Percentiles rank a stretch among this genome's conserved stretches.
Conservation (phyloP, 768 basidiomycete species). For the Phallus indusiatus region DNA sequence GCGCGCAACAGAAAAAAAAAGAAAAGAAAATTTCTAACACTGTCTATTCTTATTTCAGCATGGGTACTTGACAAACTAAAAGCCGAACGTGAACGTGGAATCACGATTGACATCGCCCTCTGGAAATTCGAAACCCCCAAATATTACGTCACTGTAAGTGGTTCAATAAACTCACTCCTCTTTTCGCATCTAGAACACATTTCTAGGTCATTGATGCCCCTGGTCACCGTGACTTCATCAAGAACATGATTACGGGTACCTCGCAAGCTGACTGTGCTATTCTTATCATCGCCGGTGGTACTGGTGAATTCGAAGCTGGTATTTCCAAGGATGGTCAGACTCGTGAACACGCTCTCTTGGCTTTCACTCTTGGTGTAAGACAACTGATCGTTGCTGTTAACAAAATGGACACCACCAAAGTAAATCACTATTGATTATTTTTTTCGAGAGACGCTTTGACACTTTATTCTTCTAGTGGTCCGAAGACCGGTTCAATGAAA, state of each 20-base stretch:
- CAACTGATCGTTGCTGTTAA: conserved; percentile 99
- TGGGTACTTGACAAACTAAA: conserved; percentile 99
- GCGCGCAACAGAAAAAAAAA: too few species aligned
- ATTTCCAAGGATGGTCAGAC: conserved; percentile 99
- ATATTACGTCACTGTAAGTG: conserved; percentile 80
- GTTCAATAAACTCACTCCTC: neutral
- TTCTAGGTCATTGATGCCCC: conserved; percentile 95
- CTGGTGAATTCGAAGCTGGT: conserved; percentile 99
- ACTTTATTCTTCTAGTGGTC: conserved; percentile 64
- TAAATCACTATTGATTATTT: conserved; percentile 17
- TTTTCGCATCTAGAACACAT: neutral
- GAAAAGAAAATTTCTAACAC: conserved; percentile 16
- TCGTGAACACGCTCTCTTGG: conserved; percentile 99
- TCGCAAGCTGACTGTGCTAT: conserved; percentile 99
- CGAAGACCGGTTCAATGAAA: conserved; percentile 99
- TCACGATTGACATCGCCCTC: conserved; percentile 99
- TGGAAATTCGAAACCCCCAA: conserved; percentile 99
- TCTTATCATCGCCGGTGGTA: conserved; percentile 98
- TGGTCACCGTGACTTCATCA: conserved; percentile 99
- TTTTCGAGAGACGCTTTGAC: conserved; percentile 1
- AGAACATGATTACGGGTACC: conserved; percentile 99
- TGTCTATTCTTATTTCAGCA: conserved; percentile 41
- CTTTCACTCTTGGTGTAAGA: conserved; percentile 99
- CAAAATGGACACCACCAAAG: conserved; percentile 99
- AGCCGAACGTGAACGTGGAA: conserved; percentile 99